Evolutionary conservation across 208 protist genomes (phyloP), one percentile per base, ranked within the genome.

Genomic region (Acanthamoeba castellanii): DNA sequence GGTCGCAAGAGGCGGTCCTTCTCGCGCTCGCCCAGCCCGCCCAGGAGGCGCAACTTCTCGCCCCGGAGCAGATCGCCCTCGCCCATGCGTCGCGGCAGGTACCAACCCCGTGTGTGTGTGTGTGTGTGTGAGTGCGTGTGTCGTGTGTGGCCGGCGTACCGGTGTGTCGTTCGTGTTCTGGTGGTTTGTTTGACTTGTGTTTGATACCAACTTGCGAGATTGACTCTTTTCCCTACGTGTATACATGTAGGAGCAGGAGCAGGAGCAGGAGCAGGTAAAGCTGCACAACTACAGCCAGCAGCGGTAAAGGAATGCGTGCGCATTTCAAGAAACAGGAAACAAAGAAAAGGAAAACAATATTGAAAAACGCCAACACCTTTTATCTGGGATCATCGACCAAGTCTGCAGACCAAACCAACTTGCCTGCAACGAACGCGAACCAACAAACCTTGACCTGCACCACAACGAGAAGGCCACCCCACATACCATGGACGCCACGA

Each of bases 11-110:
- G 84, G 45, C 42, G 84, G 30, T 90, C 84, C 14, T 37, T 68
- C 27, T 90, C 84, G 45, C 84, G 84, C 30, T 90, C 84, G 55
- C 84, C 84, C n/a, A 90, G 84, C 37, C 84, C 84, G 30, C 45
- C 76, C 76, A 32, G 84, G n/a, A 68, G 84, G 55, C 84, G 55
- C 22, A 20, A 59, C 84, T 84, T 84, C 34, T 45, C 42, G 30
- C 30, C 30, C n/a, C 2, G 61, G n/a, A 70, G 61, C 70, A 81
- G 70, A 22, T 84, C 74, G 16, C 74, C 74, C 27, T 50, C 74
- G 45, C 74, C 74, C 18, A 14, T 20, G 20, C 74, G 74, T 16
- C 20, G 74, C 27, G 34, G 74, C 16, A 84, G 74, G 34, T 50
- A 18, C 30, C 8, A 1, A 1, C n/a, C n/a, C n/a, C n/a, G n/a